These are phyloP conservation scores for Colletotrichum siamense DNA, from an alignment of 2,329 filamentous ascomycete species.

Conservation along the genomic window DNA sequence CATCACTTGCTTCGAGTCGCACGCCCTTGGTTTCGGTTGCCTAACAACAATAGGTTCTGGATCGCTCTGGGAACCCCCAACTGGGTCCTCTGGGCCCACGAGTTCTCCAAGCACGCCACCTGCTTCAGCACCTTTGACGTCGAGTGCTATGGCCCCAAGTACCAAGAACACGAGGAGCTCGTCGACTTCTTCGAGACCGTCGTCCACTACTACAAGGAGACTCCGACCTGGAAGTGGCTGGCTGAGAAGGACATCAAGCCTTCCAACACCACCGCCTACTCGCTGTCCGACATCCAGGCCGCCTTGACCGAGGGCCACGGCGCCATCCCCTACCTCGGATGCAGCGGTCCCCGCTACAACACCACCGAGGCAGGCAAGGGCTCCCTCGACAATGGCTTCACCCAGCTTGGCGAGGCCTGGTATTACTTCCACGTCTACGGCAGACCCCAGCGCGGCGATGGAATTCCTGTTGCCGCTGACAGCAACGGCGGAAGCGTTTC, in stretches of 20 bases:
- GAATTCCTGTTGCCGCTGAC: constrained; percentile 45
- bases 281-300: constrained; percentile 55
- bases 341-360: constrained; percentile 65
- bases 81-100: constrained; percentile 68
- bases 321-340: constrained; percentile 64
- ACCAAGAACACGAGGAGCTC: constrained; percentile 62
- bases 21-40: not conserved
- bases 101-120: constrained; percentile 72
- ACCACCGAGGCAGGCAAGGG: constrained; percentile 61
- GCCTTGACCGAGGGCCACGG: constrained; percentile 57
- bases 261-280: constrained; percentile 63
- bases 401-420: constrained; percentile 67
- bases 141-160: constrained; percentile 67
- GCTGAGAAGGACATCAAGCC: constrained; percentile 57
- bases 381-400: constrained; percentile 60
- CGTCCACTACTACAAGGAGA: constrained; percentile 59
- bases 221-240: constrained; percentile 69
- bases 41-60: constrained; percentile 52
- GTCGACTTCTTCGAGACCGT: constrained; percentile 68
- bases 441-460: constrained; percentile 56
- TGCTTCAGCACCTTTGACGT: constrained; percentile 71
- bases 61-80: constrained; percentile 62
- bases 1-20: not conserved
- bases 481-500: constrained; percentile 54
- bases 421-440: constrained; percentile 70